Evolutionary conservation across 2,329 filamentous ascomycete species (phyloP).

Genomic region (Hysterium pulicare): DNA sequence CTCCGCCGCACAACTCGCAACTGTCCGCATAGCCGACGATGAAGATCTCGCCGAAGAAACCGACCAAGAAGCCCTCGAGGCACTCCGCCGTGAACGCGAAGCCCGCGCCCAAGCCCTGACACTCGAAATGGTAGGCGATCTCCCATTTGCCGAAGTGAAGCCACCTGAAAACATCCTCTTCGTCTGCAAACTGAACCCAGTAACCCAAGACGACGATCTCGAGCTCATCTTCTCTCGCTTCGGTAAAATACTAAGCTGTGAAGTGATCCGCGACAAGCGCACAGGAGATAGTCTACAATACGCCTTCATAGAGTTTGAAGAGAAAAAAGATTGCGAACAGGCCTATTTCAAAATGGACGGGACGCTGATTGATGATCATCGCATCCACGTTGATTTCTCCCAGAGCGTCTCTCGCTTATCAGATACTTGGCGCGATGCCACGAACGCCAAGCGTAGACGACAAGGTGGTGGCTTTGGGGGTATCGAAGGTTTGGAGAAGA

Average conservation of each 20-base stretch:
- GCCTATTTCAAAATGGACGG: conserved; percentile 99
- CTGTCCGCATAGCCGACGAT: conserved; percentile 87
- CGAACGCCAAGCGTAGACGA: conserved; percentile 72
- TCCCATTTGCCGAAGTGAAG: conserved; percentile 95
- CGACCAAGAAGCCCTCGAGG: conserved; percentile 78
- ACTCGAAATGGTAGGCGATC: conserved; percentile 94
- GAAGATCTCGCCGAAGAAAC: conserved; percentile 74
- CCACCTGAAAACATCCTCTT: conserved; percentile 97
- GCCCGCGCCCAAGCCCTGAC: conserved; percentile 91
- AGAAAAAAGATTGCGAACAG: conserved; percentile 87
- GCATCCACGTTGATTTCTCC: conserved; percentile 98
- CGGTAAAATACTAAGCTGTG: conserved; percentile 89
- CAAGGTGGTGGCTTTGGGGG: conserved; percentile 78
- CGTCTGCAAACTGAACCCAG: conserved; percentile 96
- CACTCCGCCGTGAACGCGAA: conserved; percentile 78
- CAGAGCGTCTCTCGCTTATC: conserved; percentile 87
- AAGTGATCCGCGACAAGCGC: conserved; percentile 90
- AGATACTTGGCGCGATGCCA: conserved; percentile 81
- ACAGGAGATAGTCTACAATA: conserved; percentile 96
- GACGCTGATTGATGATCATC: conserved; percentile 92
- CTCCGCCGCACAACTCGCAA: conserved; percentile 80
- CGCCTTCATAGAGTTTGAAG: conserved; percentile 94
- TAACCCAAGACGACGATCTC: conserved; percentile 90
- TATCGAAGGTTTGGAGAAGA: conserved; percentile 81
- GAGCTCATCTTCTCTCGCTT: conserved; percentile 97